A percentile compares a stretch with the other conserved stretches of the same genome.
Conservation (phyloP, 1,139 yeast genomes). For the Saccharomyces hybrid region DNA sequence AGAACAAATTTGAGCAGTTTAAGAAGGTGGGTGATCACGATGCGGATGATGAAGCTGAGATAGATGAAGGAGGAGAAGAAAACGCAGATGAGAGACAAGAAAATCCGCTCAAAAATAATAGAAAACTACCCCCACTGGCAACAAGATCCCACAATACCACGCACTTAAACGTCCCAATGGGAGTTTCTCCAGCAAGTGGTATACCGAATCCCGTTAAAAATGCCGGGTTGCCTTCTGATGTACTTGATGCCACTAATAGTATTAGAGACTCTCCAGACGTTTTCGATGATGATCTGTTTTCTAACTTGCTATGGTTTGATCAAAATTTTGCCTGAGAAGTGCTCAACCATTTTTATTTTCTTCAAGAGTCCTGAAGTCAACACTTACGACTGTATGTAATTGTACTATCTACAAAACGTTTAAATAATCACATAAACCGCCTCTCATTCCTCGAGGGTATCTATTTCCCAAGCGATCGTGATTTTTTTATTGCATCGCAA, state of each 20-base stretch:
- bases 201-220: background rate
- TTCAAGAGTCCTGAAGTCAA: background rate
- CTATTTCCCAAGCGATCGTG: background rate
- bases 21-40: slow-evolving; percentile 31
- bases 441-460: background rate
- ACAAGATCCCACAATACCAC: background rate
- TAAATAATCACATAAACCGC: background rate
- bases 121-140: background rate
- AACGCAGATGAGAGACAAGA: slow-evolving; percentile 1
- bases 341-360: background rate
- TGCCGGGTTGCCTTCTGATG: background rate
- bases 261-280: background rate
- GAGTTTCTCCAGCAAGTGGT: slow-evolving; percentile 1
- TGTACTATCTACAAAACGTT: background rate
- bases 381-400: background rate
- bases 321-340: slow-evolving; percentile 24
- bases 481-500: background rate
- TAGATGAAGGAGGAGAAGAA: slow-evolving; percentile 9
- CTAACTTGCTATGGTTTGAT: slow-evolving; percentile 51
- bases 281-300: slow-evolving; percentile 32
- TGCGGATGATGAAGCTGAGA: background rate
- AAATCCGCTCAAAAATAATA: background rate
- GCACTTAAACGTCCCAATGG: background rate
- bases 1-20: slow-evolving; percentile 41
- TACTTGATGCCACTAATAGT: background rate